Evolutionary conservation across 108 stramenopile species (phyloP), one percentile per base, ranked within the genome.

Genomic region (Skeletonema grethae): DNA sequence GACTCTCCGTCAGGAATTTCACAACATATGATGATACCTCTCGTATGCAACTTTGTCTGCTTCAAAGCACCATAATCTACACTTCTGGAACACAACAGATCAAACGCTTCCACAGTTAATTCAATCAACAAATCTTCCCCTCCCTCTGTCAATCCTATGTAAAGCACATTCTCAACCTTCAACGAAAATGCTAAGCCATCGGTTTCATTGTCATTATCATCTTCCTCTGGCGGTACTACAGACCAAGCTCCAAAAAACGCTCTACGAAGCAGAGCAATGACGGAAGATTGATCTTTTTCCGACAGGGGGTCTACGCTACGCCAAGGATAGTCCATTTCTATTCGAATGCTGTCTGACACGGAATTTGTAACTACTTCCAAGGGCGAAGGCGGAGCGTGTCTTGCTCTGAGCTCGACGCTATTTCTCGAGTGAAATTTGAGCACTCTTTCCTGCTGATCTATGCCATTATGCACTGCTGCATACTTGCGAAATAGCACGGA

Each of bases 1-100:
- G 5, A 43, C 15, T 43, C 41, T 43, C 41, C 15, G 41, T 43
- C 15, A 15, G 41, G 15, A 43, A 53, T 53, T 24, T 38, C 46
- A 63, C 92, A 90, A 41, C 92, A 93, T 36, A 93, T 69, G 50
- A 91, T 89, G 13, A 93, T 80, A 13, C 92, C 92, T 38, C 90
- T 76, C 15, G 72, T 76, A 79, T 91, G 90, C 9, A 87, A 86
- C 67, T 82, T 85, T 55, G 70, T 82, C 34, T 79, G 67, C 20
- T 67, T 43, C 30, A 93, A 75, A 9, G 85, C 87, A 31, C 63
- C 64, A 65, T 76, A 88, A 50, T 88, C 81, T 1, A 79, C 62
- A 56, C 32, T 45, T 22, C 29, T 80, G 60, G 58, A 70, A 48
- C 38, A 74, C 76, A 83, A 87, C 69, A 77, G 25, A 63, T 77